Evolutionary conservation across 129 eudicot species (phyloP).

Genomic region (Smallanthus sonchifolius): DNA sequence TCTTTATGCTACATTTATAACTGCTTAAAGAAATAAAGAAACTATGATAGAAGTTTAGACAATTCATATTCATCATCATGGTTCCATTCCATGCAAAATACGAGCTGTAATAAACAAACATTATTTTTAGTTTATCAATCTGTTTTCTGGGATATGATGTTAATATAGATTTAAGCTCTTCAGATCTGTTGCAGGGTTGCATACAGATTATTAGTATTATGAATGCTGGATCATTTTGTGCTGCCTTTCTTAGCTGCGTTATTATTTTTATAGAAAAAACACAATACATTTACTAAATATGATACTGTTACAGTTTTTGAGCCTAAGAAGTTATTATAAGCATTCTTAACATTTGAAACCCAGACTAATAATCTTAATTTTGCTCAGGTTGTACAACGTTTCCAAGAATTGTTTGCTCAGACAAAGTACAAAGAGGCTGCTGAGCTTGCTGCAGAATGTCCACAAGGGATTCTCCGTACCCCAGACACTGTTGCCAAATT

Average conservation of each 20-base stretch:
- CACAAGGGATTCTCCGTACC: constrained; percentile 93
- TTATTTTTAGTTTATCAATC: too few species aligned
- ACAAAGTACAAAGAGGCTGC: constrained; percentile 98
- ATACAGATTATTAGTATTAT: too few species aligned
- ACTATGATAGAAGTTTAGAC: neutral
- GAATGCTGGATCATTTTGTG: neutral
- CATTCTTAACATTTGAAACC: neutral
- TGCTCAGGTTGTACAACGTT: constrained; percentile 88
- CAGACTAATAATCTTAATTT: neutral
- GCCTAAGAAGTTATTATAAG: neutral
- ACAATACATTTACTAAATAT: neutral
- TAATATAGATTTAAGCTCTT: too few species aligned
- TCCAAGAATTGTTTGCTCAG: constrained; percentile 95
- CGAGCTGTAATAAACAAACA: too few species aligned
- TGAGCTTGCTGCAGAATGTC: constrained; percentile 98
- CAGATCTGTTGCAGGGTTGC: too few species aligned
- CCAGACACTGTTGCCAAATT: constrained; percentile 96
- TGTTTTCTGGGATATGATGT: too few species aligned
- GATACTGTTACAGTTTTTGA: neutral
- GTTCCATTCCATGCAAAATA: too few species aligned
- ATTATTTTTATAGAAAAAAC: neutral
- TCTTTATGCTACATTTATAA: neutral
- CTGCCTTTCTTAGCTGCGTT: neutral
- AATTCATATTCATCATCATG: neutral
- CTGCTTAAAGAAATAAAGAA: neutral